phyloP scores from a whole-genome alignment of 2,329 filamentous ascomycete species.

The Chaetomiaceae sp. region DNA sequence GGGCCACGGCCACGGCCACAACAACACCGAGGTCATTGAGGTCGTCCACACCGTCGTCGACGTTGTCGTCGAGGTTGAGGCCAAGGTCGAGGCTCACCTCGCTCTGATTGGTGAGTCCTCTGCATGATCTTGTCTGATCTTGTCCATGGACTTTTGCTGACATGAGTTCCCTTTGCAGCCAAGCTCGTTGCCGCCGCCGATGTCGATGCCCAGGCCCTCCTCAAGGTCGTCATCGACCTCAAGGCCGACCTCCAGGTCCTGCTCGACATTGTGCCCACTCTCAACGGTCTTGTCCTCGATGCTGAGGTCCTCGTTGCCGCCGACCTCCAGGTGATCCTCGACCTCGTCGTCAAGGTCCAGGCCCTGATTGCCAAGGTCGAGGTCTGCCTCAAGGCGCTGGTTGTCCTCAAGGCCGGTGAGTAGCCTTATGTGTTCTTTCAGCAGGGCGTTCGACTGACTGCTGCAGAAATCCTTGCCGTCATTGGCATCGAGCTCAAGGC shows the following conservation, averaged over 20 bases:
- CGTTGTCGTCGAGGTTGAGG: slow-evolving; percentile 4
- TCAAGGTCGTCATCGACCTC: slow-evolving; percentile 15
- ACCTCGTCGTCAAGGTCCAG: slow-evolving; percentile 10
- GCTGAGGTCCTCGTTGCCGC: slow-evolving; percentile 6
- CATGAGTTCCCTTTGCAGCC: background rate
- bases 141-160: background rate
- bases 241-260: slow-evolving; percentile 13
- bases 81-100: slow-evolving; percentile 11
- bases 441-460: background rate
- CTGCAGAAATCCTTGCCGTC: slow-evolving; percentile 10
- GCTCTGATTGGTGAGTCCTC: slow-evolving; percentile 7
- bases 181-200: slow-evolving; percentile 1
- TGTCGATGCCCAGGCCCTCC: slow-evolving; percentile 11
- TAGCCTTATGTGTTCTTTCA: background rate
- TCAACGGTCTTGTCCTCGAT: slow-evolving; percentile 13
- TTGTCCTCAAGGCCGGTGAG: slow-evolving; percentile 14
- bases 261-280: background rate
- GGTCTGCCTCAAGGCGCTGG: slow-evolving; percentile 8
- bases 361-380: slow-evolving; percentile 12
- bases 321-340: slow-evolving; percentile 14
- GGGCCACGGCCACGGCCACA: background rate
- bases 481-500: slow-evolving; percentile 7
- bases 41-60: slow-evolving; percentile 2
- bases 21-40: background rate
- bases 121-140: no score